Percentiles rank a stretch among this genome's conserved stretches.
phyloP scores from a whole-genome alignment of 225 moss, liverwort and hornwort species.

The Bryoerythrophyllum caledonicum region DNA sequence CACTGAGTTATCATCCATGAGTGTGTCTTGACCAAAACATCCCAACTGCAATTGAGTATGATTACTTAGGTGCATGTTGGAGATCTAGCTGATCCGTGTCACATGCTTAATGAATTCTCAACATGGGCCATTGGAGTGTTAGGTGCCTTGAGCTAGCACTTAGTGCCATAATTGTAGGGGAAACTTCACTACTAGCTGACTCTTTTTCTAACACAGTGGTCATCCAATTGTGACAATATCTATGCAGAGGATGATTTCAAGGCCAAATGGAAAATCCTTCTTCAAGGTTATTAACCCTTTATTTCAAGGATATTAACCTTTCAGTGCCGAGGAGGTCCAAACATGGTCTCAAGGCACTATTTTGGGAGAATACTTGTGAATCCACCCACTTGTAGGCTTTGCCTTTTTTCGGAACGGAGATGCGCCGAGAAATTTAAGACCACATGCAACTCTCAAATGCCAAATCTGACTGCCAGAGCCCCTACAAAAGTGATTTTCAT shows the following conservation, averaged over 20 bases:
- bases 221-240: neutral
- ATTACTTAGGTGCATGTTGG: neutral
- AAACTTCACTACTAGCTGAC: too few relatives aligned
- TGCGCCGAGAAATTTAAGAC: too few relatives aligned
- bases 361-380: too few relatives aligned
- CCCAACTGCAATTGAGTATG: neutral
- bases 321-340: too few relatives aligned
- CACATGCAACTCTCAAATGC: too few relatives aligned
- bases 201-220: neutral
- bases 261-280: neutral
- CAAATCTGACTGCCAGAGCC: too few relatives aligned
- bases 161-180: neutral
- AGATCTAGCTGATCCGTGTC: neutral
- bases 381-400: too few relatives aligned
- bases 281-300: neutral
- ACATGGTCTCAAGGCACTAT: too few relatives aligned
- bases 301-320: neutral
- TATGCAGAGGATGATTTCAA: neutral
- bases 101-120: conserved; percentile 20
- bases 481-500: too few relatives aligned
- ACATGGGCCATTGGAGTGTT: conserved; percentile 15
- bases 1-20: neutral
- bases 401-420: too few relatives aligned
- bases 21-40: neutral
- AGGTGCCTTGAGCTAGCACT: neutral